Base-by-base conservation (phyloP, 1,284 basidiomycete species). In the Schizophyllum amplum region DNA sequence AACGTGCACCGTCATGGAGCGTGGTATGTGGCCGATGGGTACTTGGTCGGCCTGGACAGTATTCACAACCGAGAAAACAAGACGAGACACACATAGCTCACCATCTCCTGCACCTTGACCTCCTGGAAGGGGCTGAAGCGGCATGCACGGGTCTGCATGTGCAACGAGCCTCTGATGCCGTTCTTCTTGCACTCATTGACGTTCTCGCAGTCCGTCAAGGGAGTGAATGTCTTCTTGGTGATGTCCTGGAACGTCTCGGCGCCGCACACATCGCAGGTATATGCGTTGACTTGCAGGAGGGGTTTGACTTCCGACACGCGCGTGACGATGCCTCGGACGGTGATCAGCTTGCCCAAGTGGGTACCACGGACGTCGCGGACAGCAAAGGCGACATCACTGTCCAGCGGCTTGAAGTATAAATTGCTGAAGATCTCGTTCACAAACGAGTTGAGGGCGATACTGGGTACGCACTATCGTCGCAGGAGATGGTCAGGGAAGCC, bases 251-350 rank as follows among this genome's bases (percentile, higher is more conserved):
- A 99, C 42, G 96, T 96, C 71, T 99, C 97, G 53, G 92, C 92
- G 52, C 97, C 97, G 69, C 97, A 99, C 54, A 92, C 87, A 70
- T 99, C 97, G 75, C 97, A 99, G 0, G 97, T 97, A 72, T 98
- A 99, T 25, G 96, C 97, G 72, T 98, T 98, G 68, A 99, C 95
- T 64, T 93, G 87, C 13, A 99, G 82, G 27, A 98, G 86, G 7
- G 97, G 97, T 69, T 99, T 99, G 69, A 99, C 97, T 78, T 99
- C 97, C 6, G 94, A 97, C 2, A 99, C 94, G 57, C 97, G 92
- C 20, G 95, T 99, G 54, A 99, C 94, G 65, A 99, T 98, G 53
- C 96, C 97, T 50, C 96, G 90, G 60, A 97, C 90, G 21, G 94
- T 98, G 69, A 99, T 95, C 60, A 99, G 80, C 65, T 86, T 87